Conservation (phyloP, 352 stramenopile genomes). For the Hyaloperonospora brassicae region DNA sequence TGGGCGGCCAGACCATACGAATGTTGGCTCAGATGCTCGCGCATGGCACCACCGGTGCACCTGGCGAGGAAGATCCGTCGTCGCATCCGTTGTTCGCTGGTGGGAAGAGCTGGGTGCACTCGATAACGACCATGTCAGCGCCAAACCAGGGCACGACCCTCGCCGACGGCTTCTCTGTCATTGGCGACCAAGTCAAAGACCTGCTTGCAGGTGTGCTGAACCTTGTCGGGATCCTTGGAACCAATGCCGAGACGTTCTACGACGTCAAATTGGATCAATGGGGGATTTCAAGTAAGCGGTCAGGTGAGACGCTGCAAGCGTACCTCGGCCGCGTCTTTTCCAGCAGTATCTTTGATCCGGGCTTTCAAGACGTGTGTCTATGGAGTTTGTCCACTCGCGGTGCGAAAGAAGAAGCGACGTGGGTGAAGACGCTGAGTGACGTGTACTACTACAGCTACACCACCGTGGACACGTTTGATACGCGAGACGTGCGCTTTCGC, state of each 20-base stretch:
- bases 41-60: slow-evolving; percentile 38
- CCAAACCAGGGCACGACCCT: slow-evolving; percentile 57
- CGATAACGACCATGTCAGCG: slow-evolving; percentile 52
- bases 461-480: slow-evolving; percentile 35
- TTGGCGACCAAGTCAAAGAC: slow-evolving; percentile 32
- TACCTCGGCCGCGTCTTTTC: slow-evolving; percentile 40
- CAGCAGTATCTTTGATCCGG: slow-evolving; percentile 28
- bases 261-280: slow-evolving; percentile 50
- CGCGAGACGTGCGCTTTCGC: slow-evolving; percentile 25
- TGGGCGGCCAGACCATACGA: slow-evolving; percentile 69
- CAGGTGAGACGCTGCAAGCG: slow-evolving; percentile 19
- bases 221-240: slow-evolving; percentile 23
- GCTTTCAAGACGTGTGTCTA: slow-evolving; percentile 37
- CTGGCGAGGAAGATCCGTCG: slow-evolving; percentile 19
- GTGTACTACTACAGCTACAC: slow-evolving; percentile 57
- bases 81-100: slow-evolving; percentile 41
- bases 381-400: slow-evolving; percentile 41
- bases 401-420: slow-evolving; percentile 42
- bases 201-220: slow-evolving; percentile 25
- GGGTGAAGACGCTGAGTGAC: slow-evolving; percentile 41
- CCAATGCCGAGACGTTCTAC: slow-evolving; percentile 26
- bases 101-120: slow-evolving; percentile 59
- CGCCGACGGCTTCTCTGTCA: slow-evolving; percentile 34
- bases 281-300: slow-evolving; percentile 26
- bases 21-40: slow-evolving; percentile 59